These are phyloP conservation scores for Typha latifolia DNA, from an alignment of 176 grass and related monocot species.

Conservation along the genomic window DNA sequence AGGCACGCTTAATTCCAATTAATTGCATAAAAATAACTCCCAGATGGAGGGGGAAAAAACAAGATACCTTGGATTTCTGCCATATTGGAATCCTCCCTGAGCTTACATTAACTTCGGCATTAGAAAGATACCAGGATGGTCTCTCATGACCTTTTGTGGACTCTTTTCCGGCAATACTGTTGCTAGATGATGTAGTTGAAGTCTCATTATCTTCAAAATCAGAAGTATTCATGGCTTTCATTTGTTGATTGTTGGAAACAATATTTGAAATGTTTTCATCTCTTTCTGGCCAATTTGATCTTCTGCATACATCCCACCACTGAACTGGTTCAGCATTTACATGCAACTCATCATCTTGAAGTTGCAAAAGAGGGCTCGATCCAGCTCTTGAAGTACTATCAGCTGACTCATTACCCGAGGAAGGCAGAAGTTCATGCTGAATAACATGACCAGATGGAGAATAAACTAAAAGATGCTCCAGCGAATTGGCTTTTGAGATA, in stretches of 20 bases:
- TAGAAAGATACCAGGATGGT: constrained; percentile 84
- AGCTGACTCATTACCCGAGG: constrained; percentile 46
- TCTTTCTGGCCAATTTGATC: constrained; percentile 90
- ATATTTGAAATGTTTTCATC: constrained; percentile 63
- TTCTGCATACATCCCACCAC: constrained; percentile 99
- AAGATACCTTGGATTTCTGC: constrained; percentile 93
- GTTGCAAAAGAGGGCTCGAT: constrained; percentile 39
- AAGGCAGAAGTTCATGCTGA: constrained; percentile 92
- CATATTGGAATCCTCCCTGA: constrained; percentile 82
- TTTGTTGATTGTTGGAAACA: constrained; percentile 41
- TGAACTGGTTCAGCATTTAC: constrained; percentile 90
- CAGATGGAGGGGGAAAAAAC: constrained; percentile 4
- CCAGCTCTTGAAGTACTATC: constrained; percentile 60
- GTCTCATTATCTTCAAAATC: constrained; percentile 55
- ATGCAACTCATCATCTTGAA: constrained; percentile 87
- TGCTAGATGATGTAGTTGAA: constrained; percentile 34
- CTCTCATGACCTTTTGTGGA: constrained; percentile 42
- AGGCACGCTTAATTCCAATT: constrained; percentile 8
- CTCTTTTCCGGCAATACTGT: constrained; percentile 45
- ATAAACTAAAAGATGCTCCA: constrained; percentile 97
- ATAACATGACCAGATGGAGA: constrained; percentile 96
- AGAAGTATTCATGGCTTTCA: constrained; percentile 42
- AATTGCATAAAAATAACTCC: not conserved
- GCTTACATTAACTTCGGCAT: constrained; percentile 89
- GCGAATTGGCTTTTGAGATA: constrained; percentile 58